Evolutionary conservation across 2,329 filamentous ascomycete species (phyloP), one percentile per base, ranked within the genome.

Genomic region (Plenodomus lindquistii): DNA sequence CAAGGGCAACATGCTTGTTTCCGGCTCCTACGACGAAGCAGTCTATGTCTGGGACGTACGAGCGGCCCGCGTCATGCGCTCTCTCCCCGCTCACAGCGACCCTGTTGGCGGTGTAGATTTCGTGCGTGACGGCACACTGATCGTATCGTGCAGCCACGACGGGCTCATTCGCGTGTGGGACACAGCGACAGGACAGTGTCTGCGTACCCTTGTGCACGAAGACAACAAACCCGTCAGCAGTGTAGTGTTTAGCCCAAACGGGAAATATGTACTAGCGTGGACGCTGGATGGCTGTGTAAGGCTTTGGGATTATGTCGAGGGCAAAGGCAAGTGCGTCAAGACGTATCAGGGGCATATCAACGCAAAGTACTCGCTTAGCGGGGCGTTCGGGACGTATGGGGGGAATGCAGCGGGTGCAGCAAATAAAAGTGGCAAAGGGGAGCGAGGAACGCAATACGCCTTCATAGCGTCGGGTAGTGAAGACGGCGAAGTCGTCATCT

Each of bases 31-130:
- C 73, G 94, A 99, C 60, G 94, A 99, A 77, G 94, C 94, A 4
- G 91, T 99, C 0, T 97, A 96, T 57, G 75, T 99, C 4, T 99
- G 94, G 94, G 94, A 99, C 71, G 89, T 97, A 13, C 83, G 94
- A 13, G 90, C 91, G 0, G 92, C 91, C 0, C 81, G 87, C 18
- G 79, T 94, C 27, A 96, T 99, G 91, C 84, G 91, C 45, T 92
- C 88, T 54, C 75, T 99, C 31, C 94, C 94, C 1, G 94, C 94
- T 2, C 94, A 99, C 66, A 96, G 91, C 21, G 94, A 99, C 70
- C 94, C 94, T 0, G 93, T 99, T 1, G 86, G 88, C 46, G 91
- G 92, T 0, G 93, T 99, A 9, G 93, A 97, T 70, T 96, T 99
- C 65, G 90, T 92, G 50, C 79, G 86, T 54, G 94, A 99, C 67